Percentiles rank a stretch among this genome's conserved stretches.
Conservation (phyloP, 495 filamentous ascomycete species). For the Hypomontagnella monticulosa region DNA sequence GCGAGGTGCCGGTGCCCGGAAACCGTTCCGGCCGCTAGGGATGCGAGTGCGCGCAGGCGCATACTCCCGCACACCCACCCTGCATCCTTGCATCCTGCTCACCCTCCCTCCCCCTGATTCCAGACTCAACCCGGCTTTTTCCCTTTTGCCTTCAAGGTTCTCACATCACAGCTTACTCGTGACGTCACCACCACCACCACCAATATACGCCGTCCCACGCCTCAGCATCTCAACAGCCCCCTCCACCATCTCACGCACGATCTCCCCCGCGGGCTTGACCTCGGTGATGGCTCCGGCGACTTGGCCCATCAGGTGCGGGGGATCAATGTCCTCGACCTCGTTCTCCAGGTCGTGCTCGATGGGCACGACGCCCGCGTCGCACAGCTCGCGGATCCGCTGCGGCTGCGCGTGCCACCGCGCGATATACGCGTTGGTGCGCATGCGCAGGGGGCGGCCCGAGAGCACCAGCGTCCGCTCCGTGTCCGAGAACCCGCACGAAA, state of each 20-base stretch:
- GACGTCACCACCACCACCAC: conserved; percentile 25
- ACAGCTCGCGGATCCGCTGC: conserved; percentile 76
- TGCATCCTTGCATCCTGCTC: too few relatives aligned
- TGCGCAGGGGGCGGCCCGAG: conserved; percentile 79
- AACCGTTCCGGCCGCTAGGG: neutral
- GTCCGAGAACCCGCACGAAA: conserved; percentile 75
- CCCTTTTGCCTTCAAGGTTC: too few relatives aligned
- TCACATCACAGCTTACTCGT: conserved; percentile 61
- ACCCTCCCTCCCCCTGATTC: neutral
- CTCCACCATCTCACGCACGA: conserved; percentile 86
- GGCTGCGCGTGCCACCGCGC: conserved; percentile 77
- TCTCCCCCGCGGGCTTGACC: conserved; percentile 80
- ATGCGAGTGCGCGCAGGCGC: neutral
- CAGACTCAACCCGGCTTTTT: neutral
- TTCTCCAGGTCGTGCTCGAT: conserved; percentile 80
- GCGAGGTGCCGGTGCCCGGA: neutral
- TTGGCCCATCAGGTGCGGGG: conserved; percentile 93
- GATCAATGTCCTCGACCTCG: conserved; percentile 76
- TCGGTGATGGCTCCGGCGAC: conserved; percentile 79
- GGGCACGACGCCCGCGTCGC: conserved; percentile 77
- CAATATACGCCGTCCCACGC: conserved; percentile 61
- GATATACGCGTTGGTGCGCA: conserved; percentile 84
- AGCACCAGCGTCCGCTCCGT: conserved; percentile 82
- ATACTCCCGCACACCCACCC: neutral
- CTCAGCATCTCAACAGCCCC: conserved; percentile 78